A percentile compares a stretch with the other conserved stretches of the same genome.
Conservation (phyloP, 257 asterid genomes). For the Solanum rostratum region DNA sequence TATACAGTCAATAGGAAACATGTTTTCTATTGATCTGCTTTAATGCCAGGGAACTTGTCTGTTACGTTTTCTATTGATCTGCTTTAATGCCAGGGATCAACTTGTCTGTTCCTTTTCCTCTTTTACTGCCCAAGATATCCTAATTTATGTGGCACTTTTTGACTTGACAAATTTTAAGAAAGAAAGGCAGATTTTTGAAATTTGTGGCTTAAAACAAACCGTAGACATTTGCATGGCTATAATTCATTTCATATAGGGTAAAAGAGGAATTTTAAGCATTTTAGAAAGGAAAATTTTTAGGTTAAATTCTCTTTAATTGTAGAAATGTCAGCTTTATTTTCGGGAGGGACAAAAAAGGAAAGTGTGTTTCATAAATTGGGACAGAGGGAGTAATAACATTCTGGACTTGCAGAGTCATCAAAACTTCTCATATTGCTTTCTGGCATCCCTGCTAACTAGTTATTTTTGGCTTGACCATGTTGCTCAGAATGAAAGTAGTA, state of each 20-base stretch:
- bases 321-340: background rate
- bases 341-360: background rate
- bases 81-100: background rate
- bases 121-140: background rate
- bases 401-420: background rate
- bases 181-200: background rate
- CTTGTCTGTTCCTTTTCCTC: background rate
- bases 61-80: background rate
- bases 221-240: background rate
- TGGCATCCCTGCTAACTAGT: constrained; percentile 1
- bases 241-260: background rate
- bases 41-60: background rate
- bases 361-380: background rate
- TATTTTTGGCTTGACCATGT: background rate
- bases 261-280: background rate
- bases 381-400: background rate
- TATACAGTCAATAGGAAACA: background rate
- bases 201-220: background rate
- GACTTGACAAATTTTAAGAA: background rate
- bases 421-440: constrained; percentile 4
- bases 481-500: constrained; percentile 33
- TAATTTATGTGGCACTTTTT: background rate
- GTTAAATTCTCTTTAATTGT: background rate
- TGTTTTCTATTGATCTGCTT: background rate
- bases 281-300: background rate